Evolutionary conservation across 441 rosid species (phyloP).

Genomic region (Populus trichocarpa): DNA sequence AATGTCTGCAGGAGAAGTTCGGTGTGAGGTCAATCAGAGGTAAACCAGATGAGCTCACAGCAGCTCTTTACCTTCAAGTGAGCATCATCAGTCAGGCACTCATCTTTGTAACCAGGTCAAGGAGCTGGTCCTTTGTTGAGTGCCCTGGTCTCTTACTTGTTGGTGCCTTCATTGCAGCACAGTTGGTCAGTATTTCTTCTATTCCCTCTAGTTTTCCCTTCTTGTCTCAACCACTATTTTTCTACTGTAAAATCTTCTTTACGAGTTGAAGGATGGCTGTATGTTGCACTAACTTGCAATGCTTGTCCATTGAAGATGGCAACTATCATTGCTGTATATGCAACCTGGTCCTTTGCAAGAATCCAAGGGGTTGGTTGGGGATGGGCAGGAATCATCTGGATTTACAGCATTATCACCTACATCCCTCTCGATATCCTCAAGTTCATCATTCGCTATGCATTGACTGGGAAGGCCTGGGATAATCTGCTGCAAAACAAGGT

Average conservation of each 20-base stretch:
- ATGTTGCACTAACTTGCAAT: not conserved
- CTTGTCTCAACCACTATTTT: not conserved
- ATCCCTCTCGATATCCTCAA: slow-evolving; percentile 83
- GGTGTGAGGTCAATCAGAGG: slow-evolving; percentile 51
- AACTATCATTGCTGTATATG: slow-evolving; percentile 69
- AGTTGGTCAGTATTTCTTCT: slow-evolving; percentile 47
- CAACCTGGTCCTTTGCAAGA: slow-evolving; percentile 73
- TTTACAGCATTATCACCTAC: slow-evolving; percentile 64
- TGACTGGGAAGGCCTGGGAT: slow-evolving; percentile 79
- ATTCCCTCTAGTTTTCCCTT: not conserved
- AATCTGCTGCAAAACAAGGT: slow-evolving; percentile 61
- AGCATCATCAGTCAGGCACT: slow-evolving; percentile 96
- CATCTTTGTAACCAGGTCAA: slow-evolving; percentile 83
- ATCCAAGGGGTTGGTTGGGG: slow-evolving; percentile 86
- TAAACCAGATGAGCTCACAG: slow-evolving; percentile 49
- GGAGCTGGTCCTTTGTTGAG: slow-evolving; percentile 86
- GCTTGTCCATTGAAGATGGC: slow-evolving; percentile 48
- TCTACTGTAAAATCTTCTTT: not conserved
- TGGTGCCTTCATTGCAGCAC: slow-evolving; percentile 67
- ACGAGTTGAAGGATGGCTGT: not conserved
- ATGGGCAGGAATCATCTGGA: slow-evolving; percentile 88
- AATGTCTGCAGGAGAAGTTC: slow-evolving; percentile 44
- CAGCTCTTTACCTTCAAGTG: slow-evolving; percentile 93
- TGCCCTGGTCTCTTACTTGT: slow-evolving; percentile 66
- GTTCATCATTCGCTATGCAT: slow-evolving; percentile 65